These are phyloP conservation scores for Helenozyma baotianmanensis DNA, from an alignment of 805 yeast genomes.

Conservation along the genomic window DNA sequence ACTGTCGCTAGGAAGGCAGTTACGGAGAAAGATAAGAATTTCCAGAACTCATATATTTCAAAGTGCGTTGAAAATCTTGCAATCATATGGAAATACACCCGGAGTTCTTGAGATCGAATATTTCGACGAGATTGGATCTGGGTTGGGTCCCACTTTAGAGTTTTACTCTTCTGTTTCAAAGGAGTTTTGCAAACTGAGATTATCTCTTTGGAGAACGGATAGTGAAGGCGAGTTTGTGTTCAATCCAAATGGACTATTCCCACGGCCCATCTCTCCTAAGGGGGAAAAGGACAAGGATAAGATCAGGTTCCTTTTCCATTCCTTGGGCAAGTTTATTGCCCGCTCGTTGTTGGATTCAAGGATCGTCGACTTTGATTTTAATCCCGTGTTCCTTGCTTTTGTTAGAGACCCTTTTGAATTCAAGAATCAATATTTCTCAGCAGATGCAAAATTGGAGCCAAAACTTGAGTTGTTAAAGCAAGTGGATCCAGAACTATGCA, in stretches of 20 bases:
- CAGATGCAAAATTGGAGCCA: too few species aligned
- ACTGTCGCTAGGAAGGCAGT: constrained; percentile 67
- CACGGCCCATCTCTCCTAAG: constrained; percentile 49
- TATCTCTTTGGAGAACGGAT: constrained; percentile 65
- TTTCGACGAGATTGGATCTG: constrained; percentile 90
- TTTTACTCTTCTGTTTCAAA: constrained; percentile 79
- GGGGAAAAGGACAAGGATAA: constrained; percentile 34
- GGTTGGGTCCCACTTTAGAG: constrained; percentile 93
- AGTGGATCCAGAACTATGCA: constrained; percentile 58
- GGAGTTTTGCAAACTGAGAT: constrained; percentile 56
- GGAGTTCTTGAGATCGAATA: constrained; percentile 83
- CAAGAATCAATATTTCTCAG: too few species aligned
- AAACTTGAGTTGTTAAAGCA: constrained; percentile 26
- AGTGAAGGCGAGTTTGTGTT: constrained; percentile 34
- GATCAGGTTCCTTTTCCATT: constrained; percentile 50
- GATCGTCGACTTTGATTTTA: constrained; percentile 77
- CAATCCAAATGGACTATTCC: constrained; percentile 61
- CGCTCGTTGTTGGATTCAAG: constrained; percentile 85
- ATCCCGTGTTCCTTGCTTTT: constrained; percentile 61
- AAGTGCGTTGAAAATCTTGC: constrained; percentile 76
- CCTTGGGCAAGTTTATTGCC: constrained; percentile 80
- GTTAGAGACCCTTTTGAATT: constrained; percentile 31
- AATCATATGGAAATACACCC: constrained; percentile 72
- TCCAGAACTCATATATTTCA: constrained; percentile 65
- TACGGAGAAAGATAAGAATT: constrained; percentile 75